Evolutionary conservation across 257 asterid genomes (phyloP), one percentile per base, ranked within the genome.

Genomic region (Lycium barbarum): DNA sequence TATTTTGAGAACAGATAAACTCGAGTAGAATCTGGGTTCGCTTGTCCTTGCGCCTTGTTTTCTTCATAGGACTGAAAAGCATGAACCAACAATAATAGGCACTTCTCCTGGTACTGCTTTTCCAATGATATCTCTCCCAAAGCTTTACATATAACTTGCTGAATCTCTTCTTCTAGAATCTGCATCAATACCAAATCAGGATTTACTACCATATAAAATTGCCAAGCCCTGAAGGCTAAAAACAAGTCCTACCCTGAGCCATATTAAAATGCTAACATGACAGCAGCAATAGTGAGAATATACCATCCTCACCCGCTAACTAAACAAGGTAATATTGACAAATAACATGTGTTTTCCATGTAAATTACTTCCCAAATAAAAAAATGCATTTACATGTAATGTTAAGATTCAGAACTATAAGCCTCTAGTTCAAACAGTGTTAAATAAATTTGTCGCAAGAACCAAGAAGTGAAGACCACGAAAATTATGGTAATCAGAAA

Each of bases 111-210:
- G 84, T 91, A 88, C 82, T 88, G 91, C 88, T 94, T 96, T 81
- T 92, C 94, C 65, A 93, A 91, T 83, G 93, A 91, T 86, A 97
- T 91, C 88, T 92, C 95, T 90, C 92, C 98, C 90, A 97, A 86
- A 70, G 98, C 98, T 86, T 89, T 90, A 83, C 90, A 92, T 73
- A 97, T 85, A 15, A 88, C 91, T 80, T 89, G 91, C 88, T 93
- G 97, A 86, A 95, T 88, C 88, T 88, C 93, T 18, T 86, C 91
- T 88, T 87, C 91, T 35, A 86, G 91, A 85, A 87, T 93, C 97
- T 95, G 93, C 84, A 59, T 17, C 73, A 61, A 58, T 81, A 40
- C n/a, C 70, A 81, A 26, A 81, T 81, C 84, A 81, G 4, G 59
- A 80, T 80, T 59, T 63, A 35, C 36, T 20, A 79, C 40, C 59